These are phyloP conservation scores for Myriosclerotinia scirpicola DNA, from an alignment of 2,329 filamentous ascomycete genomes.

Conservation along the genomic window DNA sequence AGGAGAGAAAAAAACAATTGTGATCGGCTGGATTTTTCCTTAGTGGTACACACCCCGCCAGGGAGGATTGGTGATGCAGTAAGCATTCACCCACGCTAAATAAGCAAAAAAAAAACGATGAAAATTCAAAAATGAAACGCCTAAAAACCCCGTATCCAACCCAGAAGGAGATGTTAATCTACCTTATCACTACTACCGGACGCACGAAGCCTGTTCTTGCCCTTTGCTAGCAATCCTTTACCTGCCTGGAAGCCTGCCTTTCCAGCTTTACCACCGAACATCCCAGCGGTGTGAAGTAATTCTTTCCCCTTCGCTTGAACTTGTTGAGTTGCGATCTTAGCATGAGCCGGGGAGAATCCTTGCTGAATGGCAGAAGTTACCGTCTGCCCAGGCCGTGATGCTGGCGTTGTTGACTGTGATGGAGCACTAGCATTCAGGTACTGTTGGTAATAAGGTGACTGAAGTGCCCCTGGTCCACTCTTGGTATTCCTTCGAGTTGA, in stretches of 20 bases:
- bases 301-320: conserved; percentile 76
- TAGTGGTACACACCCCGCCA: conserved; percentile 41
- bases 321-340: conserved; percentile 41
- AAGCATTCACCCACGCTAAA: conserved; percentile 30
- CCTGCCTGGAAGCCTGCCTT: conserved; percentile 70
- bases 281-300: conserved; percentile 77
- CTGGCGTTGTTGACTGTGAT: conserved; percentile 31
- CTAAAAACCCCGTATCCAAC: conserved; percentile 36
- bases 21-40: conserved; percentile 38
- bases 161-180: conserved; percentile 59
- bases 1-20: conserved; percentile 36
- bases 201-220: conserved; percentile 72
- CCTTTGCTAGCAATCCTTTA: conserved; percentile 88
- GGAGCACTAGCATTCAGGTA: conserved; percentile 52
- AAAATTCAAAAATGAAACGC: conserved; percentile 35
- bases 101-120: conserved; percentile 34
- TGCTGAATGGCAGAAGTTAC: conserved; percentile 33
- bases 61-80: conserved; percentile 37
- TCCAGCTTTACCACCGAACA: conserved; percentile 65
- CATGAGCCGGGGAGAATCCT: conserved; percentile 32
- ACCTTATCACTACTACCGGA: conserved; percentile 76
- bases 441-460: conserved; percentile 57
- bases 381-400: conserved; percentile 28
- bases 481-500: conserved; percentile 33
- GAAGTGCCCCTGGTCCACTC: conserved; percentile 28